A percentile compares a stretch with the other conserved stretches of the same genome.
phyloP scores from a whole-genome alignment of 1,284 basidiomycete species.

The Ustilago curta region DNA sequence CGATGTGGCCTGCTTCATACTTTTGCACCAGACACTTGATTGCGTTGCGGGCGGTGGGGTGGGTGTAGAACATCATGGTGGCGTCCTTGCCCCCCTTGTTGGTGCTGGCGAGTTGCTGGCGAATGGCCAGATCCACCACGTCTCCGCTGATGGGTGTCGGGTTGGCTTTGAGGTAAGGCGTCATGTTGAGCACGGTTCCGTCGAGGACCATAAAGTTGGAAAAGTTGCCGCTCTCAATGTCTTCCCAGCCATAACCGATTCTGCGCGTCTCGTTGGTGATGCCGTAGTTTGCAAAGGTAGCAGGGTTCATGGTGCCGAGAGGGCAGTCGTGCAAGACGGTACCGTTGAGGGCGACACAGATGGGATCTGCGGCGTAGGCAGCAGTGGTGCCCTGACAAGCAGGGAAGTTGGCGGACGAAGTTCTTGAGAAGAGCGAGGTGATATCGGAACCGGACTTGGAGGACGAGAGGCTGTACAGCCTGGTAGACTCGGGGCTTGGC shows the following conservation, averaged over 20 bases:
- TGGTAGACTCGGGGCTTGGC: slow-evolving; percentile 73
- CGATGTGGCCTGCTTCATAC: slow-evolving; percentile 84
- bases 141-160: slow-evolving; percentile 79
- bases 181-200: slow-evolving; percentile 92
- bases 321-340: slow-evolving; percentile 73
- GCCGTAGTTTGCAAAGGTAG: slow-evolving; percentile 36
- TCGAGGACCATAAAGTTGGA: slow-evolving; percentile 77
- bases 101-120: slow-evolving; percentile 75
- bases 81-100: slow-evolving; percentile 82
- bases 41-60: slow-evolving; percentile 43
- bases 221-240: slow-evolving; percentile 52
- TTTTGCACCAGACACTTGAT: slow-evolving; percentile 62
- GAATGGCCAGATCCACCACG: slow-evolving; percentile 84
- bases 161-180: slow-evolving; percentile 84
- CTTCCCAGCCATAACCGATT: slow-evolving; percentile 66
- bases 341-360: slow-evolving; percentile 73
- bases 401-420: slow-evolving; percentile 71
- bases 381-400: slow-evolving; percentile 72
- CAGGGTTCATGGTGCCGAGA: slow-evolving; percentile 69
- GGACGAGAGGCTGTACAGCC: slow-evolving; percentile 73
- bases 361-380: slow-evolving; percentile 78
- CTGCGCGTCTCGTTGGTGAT: slow-evolving; percentile 47
- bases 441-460: slow-evolving; percentile 81
- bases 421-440: slow-evolving; percentile 78
- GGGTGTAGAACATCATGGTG: slow-evolving; percentile 72